Conservation (phyloP, 139 green algal genomes). For the Chlamydomonas eustigma region DNA sequence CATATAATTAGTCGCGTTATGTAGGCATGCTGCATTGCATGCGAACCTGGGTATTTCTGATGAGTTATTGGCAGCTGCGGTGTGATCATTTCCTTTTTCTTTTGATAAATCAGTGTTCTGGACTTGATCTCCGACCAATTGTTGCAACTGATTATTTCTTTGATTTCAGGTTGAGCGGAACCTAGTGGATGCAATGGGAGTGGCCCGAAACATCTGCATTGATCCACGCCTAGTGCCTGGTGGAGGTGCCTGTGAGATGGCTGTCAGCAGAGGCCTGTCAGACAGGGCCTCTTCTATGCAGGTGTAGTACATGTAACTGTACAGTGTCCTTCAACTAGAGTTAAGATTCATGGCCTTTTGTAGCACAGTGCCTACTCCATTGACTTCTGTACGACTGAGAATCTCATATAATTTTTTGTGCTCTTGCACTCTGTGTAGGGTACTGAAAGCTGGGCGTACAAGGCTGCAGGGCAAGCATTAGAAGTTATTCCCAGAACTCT, state of each 20-base stretch:
- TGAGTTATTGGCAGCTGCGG: too few species aligned
- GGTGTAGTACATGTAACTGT: not conserved
- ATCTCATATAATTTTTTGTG: too few species aligned
- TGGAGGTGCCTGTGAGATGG: conserved; percentile 97
- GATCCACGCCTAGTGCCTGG: conserved; percentile 92
- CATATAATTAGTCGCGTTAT: too few species aligned
- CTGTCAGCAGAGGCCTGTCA: conserved; percentile 58
- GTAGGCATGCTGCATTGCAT: too few species aligned
- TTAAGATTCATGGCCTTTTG: too few species aligned
- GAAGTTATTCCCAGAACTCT: conserved; percentile 98
- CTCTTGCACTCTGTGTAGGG: not conserved
- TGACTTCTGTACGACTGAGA: too few species aligned
- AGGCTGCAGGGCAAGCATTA: conserved; percentile 74
- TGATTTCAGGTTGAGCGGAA: conserved; percentile 87
- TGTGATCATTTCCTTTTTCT: too few species aligned
- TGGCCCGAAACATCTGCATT: conserved; percentile 91
- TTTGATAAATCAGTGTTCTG: too few species aligned
- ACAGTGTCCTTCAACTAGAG: not conserved
- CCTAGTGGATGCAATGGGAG: conserved; percentile 95
- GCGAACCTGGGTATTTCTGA: too few species aligned
- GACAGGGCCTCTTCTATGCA: conserved; percentile 10
- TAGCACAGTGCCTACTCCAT: too few species aligned
- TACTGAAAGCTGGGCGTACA: conserved; percentile 60
- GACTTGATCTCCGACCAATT: too few species aligned
- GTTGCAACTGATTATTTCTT: too few species aligned